phyloP scores from a whole-genome alignment of 768 basidiomycete genomes.

The Trichaptum fuscoviolaceum region DNA sequence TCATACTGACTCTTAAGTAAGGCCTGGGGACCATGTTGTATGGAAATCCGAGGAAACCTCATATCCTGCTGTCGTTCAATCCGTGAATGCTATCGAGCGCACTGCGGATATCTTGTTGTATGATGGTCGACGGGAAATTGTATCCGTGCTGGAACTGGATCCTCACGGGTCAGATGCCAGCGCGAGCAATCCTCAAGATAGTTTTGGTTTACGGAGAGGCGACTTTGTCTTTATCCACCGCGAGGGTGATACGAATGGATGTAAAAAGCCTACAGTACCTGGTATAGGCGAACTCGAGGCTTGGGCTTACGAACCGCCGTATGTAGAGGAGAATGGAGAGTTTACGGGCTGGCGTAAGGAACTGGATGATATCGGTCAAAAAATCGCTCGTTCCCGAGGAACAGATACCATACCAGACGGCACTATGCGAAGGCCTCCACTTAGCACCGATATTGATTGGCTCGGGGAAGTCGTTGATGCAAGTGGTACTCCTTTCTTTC shows the following conservation, averaged over 20 bases:
- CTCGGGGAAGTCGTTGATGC: slow-evolving; percentile 83
- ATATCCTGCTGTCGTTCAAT: slow-evolving; percentile 71
- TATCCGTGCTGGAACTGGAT: slow-evolving; percentile 84
- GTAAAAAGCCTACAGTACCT: slow-evolving; percentile 64
- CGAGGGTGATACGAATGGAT: slow-evolving; percentile 68
- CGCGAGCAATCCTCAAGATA: slow-evolving; percentile 42
- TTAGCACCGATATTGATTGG: slow-evolving; percentile 57
- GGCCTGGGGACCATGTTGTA: slow-evolving; percentile 89
- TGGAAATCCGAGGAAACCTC: slow-evolving; percentile 72
- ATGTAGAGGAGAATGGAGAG: slow-evolving; percentile 40
- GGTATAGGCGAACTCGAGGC: slow-evolving; percentile 79
- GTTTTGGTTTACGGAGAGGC: slow-evolving; percentile 75
- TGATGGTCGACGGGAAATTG: slow-evolving; percentile 54
- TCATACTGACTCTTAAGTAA: slow-evolving; percentile 21
- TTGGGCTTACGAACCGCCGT: slow-evolving; percentile 65
- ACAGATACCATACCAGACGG: slow-evolving; percentile 34
- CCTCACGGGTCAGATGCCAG: slow-evolving; percentile 65
- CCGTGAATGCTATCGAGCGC: slow-evolving; percentile 65
- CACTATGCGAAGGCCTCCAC: slow-evolving; percentile 37
- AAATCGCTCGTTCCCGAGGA: slow-evolving; percentile 45
- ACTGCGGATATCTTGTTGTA: slow-evolving; percentile 61
- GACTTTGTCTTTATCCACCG: slow-evolving; percentile 81
- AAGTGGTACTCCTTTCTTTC: slow-evolving; percentile 20
- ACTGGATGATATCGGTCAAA: slow-evolving; percentile 59
- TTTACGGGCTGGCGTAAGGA: slow-evolving; percentile 67